Conservation (phyloP, 306 rosid species). For the Myrica gale region DNA sequence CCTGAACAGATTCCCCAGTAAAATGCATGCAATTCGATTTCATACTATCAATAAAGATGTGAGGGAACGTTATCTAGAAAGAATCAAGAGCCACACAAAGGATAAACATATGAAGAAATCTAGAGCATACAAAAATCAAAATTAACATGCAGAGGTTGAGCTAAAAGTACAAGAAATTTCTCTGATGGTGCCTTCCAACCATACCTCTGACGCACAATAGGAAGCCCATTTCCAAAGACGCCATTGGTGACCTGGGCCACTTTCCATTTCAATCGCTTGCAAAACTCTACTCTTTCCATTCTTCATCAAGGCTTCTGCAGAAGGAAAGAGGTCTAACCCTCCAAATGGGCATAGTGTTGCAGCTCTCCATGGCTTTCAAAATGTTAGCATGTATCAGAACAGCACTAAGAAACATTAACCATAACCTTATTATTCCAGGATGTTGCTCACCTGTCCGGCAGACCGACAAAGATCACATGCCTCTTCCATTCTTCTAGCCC, state of each 20-base stretch:
- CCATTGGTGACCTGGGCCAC: slow-evolving; percentile 93
- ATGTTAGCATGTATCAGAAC: slow-evolving; percentile 28
- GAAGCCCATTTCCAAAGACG: slow-evolving; percentile 99
- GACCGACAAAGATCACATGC: slow-evolving; percentile 91
- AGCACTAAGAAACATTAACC: slow-evolving; percentile 28
- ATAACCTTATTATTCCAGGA: slow-evolving; percentile 23
- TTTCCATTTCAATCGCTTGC: slow-evolving; percentile 95
- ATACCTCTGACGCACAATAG: slow-evolving; percentile 95
- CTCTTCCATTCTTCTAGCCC: slow-evolving; percentile 96
- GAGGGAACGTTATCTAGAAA: slow-evolving; percentile 17
- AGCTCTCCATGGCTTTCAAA: slow-evolving; percentile 94
- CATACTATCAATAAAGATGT: slow-evolving; percentile 4
- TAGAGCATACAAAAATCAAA: slow-evolving; percentile 14
- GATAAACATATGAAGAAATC: slow-evolving; percentile 17
- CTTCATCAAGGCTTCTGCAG: slow-evolving; percentile 70
- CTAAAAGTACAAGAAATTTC: background rate
- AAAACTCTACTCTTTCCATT: slow-evolving; percentile 83
- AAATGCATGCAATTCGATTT: slow-evolving; percentile 12
- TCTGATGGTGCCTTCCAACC: slow-evolving; percentile 7
- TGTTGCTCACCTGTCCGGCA: slow-evolving; percentile 78
- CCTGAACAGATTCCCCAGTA: slow-evolving; percentile 22
- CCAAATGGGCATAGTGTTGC: slow-evolving; percentile 82
- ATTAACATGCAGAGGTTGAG: slow-evolving; percentile 4
- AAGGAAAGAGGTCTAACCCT: slow-evolving; percentile 75
- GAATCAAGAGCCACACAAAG: slow-evolving; percentile 12